These are phyloP conservation scores for Penicillium atrosanguineum DNA, from an alignment of 495 filamentous ascomycete genomes.

Conservation along the genomic window DNA sequence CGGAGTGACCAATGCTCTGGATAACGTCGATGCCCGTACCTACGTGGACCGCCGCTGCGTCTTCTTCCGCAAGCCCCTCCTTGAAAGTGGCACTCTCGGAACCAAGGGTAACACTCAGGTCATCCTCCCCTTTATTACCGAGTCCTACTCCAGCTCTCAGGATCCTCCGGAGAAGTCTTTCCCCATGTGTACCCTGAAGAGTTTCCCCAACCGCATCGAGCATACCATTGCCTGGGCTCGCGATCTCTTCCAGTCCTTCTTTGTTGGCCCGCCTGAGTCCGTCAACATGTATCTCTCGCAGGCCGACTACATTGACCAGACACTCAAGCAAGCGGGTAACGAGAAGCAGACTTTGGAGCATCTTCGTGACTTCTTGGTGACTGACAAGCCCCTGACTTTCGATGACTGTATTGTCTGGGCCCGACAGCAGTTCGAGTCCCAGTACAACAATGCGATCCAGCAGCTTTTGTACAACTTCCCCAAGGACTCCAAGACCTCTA, in stretches of 20 bases:
- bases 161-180: conserved; percentile 98
- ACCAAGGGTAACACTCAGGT: conserved; percentile 99
- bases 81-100: conserved; percentile 95
- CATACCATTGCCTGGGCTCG: conserved; percentile 99
- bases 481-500: conserved; percentile 83
- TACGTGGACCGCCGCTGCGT: conserved; percentile 98
- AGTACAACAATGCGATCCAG: conserved; percentile 96
- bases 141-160: conserved; percentile 98
- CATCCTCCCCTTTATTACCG: conserved; percentile 82
- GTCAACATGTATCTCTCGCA: conserved; percentile 94
- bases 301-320: conserved; percentile 84
- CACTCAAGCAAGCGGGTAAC: conserved; percentile 90
- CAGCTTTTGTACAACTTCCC: conserved; percentile 98
- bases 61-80: conserved; percentile 94
- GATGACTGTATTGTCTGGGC: conserved; percentile 97
- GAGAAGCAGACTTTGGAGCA: conserved; percentile 94
- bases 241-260: conserved; percentile 90
- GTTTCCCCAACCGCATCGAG: conserved; percentile 98
- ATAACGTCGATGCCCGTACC: conserved; percentile 96
- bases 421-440: conserved; percentile 88
- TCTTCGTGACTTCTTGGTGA: conserved; percentile 86
- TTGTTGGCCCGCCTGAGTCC: conserved; percentile 89
- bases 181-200: conserved; percentile 96
- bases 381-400: conserved; percentile 86
- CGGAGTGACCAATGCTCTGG: conserved; percentile 92